Percentiles rank a stretch among this genome's conserved stretches.
Conservation (phyloP, 305 asterid species). For the Striga hermonthica region DNA sequence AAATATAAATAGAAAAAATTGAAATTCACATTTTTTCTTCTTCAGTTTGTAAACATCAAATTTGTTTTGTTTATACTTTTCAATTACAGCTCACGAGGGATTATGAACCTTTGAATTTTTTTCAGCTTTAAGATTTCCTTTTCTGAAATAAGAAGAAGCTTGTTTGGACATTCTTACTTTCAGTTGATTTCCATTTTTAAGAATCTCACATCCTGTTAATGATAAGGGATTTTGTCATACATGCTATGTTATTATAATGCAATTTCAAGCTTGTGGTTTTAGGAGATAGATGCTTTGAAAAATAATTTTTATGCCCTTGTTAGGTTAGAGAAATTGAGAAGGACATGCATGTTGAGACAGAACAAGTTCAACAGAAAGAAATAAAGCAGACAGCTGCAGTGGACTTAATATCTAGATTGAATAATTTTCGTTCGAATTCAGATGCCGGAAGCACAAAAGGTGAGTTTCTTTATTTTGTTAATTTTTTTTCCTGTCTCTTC, state of each 20-base stretch:
- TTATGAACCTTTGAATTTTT: too few relatives aligned
- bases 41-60: too few relatives aligned
- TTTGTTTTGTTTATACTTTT: neutral
- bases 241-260: too few relatives aligned
- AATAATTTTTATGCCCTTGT: slow-evolving; percentile 7
- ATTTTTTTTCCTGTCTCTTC: neutral
- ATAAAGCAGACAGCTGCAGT: slow-evolving; percentile 72
- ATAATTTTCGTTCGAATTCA: slow-evolving; percentile 68
- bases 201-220: too few relatives aligned
- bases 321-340: slow-evolving; percentile 75
- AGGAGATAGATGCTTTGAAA: neutral
- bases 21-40: too few relatives aligned
- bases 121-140: too few relatives aligned
- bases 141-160: too few relatives aligned
- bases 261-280: slow-evolving; percentile 16
- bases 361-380: slow-evolving; percentile 54
- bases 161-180: too few relatives aligned
- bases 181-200: too few relatives aligned
- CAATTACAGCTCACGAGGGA: too few relatives aligned
- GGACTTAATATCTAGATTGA: slow-evolving; percentile 73
- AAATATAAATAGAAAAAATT: too few relatives aligned
- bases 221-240: too few relatives aligned
- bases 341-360: slow-evolving; percentile 48
- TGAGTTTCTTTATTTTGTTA: slow-evolving; percentile 18
- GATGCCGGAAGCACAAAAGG: slow-evolving; percentile 79